Percentiles rank a stretch among this genome's conserved stretches.
These are phyloP conservation scores for Aphanomyces invadans DNA, from an alignment of 352 stramenopile species.

Conservation along the genomic window DNA sequence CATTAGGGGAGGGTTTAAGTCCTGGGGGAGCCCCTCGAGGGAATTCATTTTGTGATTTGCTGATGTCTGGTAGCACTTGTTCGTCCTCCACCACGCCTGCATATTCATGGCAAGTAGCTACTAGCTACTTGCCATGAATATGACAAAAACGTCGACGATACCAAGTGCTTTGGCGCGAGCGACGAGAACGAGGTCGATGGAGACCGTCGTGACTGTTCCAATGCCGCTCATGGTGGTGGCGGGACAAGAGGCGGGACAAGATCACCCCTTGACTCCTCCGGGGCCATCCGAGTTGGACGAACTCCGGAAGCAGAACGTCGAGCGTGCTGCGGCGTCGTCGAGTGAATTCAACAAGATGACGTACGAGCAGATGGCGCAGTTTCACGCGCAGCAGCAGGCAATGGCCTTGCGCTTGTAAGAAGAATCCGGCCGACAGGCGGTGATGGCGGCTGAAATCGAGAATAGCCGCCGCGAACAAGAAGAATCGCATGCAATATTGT, in stretches of 20 bases:
- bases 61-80: too few species aligned
- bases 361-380: neutral
- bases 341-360: neutral
- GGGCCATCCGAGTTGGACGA: neutral
- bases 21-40: too few species aligned
- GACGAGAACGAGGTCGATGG: constrained; percentile 3
- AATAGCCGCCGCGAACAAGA: constrained; percentile 5
- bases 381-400: neutral
- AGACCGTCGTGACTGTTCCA: neutral
- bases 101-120: neutral
- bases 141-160: neutral
- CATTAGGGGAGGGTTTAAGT: too few species aligned
- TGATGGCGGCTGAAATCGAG: neutral
- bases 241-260: too few species aligned
- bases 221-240: neutral
- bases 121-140: constrained; percentile 4
- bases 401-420: neutral
- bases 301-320: neutral
- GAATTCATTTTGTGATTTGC: too few species aligned
- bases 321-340: neutral
- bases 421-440: neutral
- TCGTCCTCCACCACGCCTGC: too few species aligned
- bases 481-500: neutral
- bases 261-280: neutral
- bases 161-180: neutral